phyloP scores from a whole-genome alignment of 2,329 filamentous ascomycete species.

The Ceratocystis albifundus region DNA sequence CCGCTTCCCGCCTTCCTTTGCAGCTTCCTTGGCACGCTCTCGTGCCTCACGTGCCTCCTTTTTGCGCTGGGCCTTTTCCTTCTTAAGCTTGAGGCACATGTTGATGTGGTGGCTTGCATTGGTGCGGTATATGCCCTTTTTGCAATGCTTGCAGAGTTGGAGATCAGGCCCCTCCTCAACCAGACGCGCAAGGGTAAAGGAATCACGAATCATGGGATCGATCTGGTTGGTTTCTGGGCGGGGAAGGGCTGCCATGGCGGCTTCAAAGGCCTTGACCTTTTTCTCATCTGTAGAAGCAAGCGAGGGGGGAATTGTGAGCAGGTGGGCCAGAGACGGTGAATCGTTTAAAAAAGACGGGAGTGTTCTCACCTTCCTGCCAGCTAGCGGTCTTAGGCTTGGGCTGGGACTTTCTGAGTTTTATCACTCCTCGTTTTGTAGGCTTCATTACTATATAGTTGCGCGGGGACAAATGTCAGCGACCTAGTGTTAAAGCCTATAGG shows the following conservation, averaged over 20 bases:
- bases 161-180: conserved; percentile 69
- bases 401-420: conserved; percentile 52
- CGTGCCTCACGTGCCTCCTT: conserved; percentile 62
- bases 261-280: conserved; percentile 39
- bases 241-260: conserved; percentile 37
- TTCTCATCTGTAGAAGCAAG: conserved; percentile 39
- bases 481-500: background rate
- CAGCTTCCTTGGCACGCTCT: conserved; percentile 53
- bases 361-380: conserved; percentile 59
- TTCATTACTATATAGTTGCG: background rate
- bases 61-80: conserved; percentile 65
- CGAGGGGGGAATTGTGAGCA: conserved; percentile 29
- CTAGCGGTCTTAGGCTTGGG: conserved; percentile 47
- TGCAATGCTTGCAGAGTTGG: conserved; percentile 87
- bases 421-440: conserved; percentile 30
- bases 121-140: conserved; percentile 68
- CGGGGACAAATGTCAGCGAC: background rate
- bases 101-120: conserved; percentile 70
- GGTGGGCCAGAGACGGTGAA: background rate
- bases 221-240: conserved; percentile 53
- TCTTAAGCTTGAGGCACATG: conserved; percentile 73
- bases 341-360: too few relatives aligned
- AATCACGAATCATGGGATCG: conserved; percentile 63
- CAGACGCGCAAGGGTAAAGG: conserved; percentile 70
- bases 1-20: conserved; percentile 44